These are phyloP conservation scores for Solanum boliviense DNA, from an alignment of 257 asterid species.

Conservation along the genomic window DNA sequence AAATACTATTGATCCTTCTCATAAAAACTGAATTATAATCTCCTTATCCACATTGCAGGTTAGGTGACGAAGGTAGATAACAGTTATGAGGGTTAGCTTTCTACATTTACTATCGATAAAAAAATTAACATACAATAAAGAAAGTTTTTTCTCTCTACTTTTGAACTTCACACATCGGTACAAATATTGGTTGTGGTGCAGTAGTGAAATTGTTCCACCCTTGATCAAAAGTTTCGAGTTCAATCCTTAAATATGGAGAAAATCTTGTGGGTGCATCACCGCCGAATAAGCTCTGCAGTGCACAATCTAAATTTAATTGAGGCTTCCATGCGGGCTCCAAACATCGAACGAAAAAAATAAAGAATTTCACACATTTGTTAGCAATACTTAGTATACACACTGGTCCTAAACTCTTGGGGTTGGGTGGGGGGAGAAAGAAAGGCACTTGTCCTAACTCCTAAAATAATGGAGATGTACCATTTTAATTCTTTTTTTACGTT, in stretches of 20 bases:
- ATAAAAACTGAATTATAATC: too few relatives aligned
- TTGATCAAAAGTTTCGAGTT: too few relatives aligned
- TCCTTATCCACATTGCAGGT: not conserved
- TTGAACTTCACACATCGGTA: not conserved
- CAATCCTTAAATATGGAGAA: too few relatives aligned
- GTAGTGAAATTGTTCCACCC: fast-evolving
- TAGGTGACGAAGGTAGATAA: not conserved
- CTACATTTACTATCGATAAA: not conserved
- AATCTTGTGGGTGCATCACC: fast-evolving
- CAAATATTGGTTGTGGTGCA: fast-evolving
- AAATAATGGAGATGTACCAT: not conserved
- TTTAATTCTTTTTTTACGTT: not conserved
- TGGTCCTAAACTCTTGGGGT: not conserved
- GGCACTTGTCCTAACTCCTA: not conserved
- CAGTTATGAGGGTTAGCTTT: not conserved
- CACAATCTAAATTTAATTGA: too few relatives aligned
- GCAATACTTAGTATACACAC: not conserved
- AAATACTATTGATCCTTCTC: too few relatives aligned
- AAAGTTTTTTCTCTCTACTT: not conserved
- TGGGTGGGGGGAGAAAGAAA: not conserved
- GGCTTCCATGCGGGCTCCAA: fast-evolving
- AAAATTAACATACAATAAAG: not conserved
- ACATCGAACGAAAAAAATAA: too few relatives aligned
- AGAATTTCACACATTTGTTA: not conserved
- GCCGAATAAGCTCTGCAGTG: fast-evolving